phyloP scores from a whole-genome alignment of 108 stramenopile genomes.

The Skeletonema marinoi region DNA sequence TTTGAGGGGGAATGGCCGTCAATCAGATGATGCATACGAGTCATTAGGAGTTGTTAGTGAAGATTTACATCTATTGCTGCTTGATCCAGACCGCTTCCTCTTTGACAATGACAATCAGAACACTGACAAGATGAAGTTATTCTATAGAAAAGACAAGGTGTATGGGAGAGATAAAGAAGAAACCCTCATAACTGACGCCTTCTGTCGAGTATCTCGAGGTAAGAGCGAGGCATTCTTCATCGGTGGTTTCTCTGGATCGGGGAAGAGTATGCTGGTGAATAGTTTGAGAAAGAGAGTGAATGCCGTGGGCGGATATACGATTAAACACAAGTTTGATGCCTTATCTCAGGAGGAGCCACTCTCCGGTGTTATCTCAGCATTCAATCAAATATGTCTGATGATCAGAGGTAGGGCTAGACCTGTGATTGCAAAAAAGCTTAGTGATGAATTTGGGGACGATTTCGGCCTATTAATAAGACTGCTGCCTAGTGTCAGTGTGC shows the following conservation, averaged over 20 bases:
- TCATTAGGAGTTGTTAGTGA: not conserved
- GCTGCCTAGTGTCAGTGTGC: constrained; percentile 19
- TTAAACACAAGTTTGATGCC: constrained; percentile 25
- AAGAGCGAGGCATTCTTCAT: constrained; percentile 30
- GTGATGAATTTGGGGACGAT: constrained; percentile 9
- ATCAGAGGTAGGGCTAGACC: constrained; percentile 1
- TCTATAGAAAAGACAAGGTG: constrained; percentile 2
- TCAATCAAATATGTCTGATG: constrained; percentile 31
- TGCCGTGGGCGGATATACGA: constrained; percentile 23
- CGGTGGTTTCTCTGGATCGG: constrained; percentile 33
- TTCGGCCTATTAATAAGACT: constrained; percentile 11
- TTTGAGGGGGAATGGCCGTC: not conserved
- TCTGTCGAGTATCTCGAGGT: constrained; percentile 24
- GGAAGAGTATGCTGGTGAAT: constrained; percentile 21
- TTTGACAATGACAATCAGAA: not conserved
- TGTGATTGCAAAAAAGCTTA: constrained; percentile 11
- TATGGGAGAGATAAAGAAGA: constrained; percentile 29
- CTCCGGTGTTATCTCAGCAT: constrained; percentile 19
- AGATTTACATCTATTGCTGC: constrained; percentile 1
- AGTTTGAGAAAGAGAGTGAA: constrained; percentile 10
- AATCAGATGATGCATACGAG: constrained; percentile 1
- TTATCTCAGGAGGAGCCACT: constrained; percentile 18
- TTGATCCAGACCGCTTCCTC: constrained; percentile 1
- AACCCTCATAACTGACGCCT: constrained; percentile 23
- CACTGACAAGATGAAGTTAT: not conserved